Evolutionary conservation across 2,329 filamentous ascomycete species (phyloP).

Genomic region (Colletotrichum filicis): DNA sequence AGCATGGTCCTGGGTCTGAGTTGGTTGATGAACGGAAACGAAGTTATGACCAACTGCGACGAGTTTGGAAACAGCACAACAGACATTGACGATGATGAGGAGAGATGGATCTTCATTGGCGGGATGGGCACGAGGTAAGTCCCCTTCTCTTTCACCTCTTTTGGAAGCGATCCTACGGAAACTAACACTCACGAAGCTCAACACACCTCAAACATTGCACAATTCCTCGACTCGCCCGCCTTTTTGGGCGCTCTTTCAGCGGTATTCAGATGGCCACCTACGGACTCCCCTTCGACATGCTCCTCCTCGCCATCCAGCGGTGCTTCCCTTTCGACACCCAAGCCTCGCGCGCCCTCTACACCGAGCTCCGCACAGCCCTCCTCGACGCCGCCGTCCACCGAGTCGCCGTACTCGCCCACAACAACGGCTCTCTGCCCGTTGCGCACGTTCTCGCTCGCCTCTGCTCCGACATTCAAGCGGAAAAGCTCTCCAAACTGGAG

Average conservation of each 20-base stretch:
- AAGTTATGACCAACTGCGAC: constrained; percentile 36
- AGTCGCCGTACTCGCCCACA: constrained; percentile 53
- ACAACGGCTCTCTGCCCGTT: constrained; percentile 48
- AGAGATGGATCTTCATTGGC: constrained; percentile 48
- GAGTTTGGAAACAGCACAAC: constrained; percentile 42
- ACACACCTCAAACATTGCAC: constrained; percentile 43
- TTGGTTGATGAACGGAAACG: constrained; percentile 43
- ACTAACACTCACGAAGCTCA: constrained; percentile 37
- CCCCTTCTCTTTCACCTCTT: not conserved
- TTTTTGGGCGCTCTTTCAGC: constrained; percentile 54
- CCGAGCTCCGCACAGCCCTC: constrained; percentile 48
- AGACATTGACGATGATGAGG: constrained; percentile 41
- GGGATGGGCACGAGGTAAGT: constrained; percentile 47
- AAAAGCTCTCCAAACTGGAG: constrained; percentile 51
- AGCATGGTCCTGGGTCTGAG: constrained; percentile 40
- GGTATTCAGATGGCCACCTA: constrained; percentile 62
- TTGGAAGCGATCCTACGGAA: not conserved
- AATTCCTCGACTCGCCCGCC: constrained; percentile 46
- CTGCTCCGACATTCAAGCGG: constrained; percentile 49
- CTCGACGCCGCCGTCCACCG: constrained; percentile 45
- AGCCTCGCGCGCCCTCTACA: constrained; percentile 46
- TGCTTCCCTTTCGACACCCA: constrained; percentile 44
- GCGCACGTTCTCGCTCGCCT: constrained; percentile 50
- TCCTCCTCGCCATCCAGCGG: constrained; percentile 48
- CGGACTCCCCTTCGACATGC: constrained; percentile 64